phyloP scores from a whole-genome alignment of 1,284 basidiomycete genomes.

The Ustilago bromivora region DNA sequence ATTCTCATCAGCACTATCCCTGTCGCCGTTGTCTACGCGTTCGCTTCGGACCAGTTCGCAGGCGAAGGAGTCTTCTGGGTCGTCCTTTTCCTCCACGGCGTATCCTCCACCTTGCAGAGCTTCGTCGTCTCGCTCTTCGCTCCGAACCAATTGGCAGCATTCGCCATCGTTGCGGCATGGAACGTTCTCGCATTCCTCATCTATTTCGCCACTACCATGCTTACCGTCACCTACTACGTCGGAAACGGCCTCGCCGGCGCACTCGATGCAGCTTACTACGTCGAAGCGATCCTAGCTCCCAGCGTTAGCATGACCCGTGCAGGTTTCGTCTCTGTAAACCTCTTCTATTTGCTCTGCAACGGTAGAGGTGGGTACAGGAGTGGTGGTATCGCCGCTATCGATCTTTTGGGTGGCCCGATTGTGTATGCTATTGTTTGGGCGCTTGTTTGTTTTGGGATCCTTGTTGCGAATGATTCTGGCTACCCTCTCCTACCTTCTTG shows the following conservation, averaged over 20 bases:
- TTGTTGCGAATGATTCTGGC: conserved; percentile 77
- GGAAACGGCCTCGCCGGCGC: conserved; percentile 73
- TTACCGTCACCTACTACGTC: conserved; percentile 79
- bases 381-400: conserved; percentile 70
- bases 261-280: conserved; percentile 78
- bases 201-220: conserved; percentile 75
- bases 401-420: conserved; percentile 80
- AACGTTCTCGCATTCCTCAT: conserved; percentile 80
- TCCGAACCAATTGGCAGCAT: conserved; percentile 79
- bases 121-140: conserved; percentile 45
- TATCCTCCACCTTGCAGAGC: conserved; percentile 70
- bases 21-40: conserved; percentile 76
- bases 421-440: conserved; percentile 76
- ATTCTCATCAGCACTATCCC: conserved; percentile 75
- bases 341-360: conserved; percentile 81
- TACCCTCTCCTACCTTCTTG: conserved; percentile 15
- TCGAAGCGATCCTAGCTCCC: conserved; percentile 77
- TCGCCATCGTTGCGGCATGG: conserved; percentile 80
- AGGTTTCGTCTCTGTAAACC: conserved; percentile 79
- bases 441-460: conserved; percentile 74
- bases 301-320: conserved; percentile 80
- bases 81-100: conserved; percentile 78
- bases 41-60: conserved; percentile 76
- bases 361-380: conserved; percentile 74
- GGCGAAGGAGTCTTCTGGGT: conserved; percentile 77